Conservation (phyloP, 2,329 filamentous ascomycete species). For the Stemphylium beticola region DNA sequence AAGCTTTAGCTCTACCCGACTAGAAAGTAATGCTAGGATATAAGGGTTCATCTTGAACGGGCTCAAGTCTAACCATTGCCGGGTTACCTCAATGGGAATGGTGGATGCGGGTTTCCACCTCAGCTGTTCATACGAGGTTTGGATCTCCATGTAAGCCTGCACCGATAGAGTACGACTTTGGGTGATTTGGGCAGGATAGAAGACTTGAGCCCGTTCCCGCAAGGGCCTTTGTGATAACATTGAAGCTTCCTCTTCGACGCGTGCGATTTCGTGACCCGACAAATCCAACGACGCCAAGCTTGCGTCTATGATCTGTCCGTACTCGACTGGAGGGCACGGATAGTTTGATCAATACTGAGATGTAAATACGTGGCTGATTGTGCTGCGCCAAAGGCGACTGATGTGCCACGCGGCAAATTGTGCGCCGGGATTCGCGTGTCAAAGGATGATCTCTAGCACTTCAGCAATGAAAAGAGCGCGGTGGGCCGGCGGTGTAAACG, state of each 20-base stretch:
- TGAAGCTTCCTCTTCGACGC: not conserved
- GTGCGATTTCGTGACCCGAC: not conserved
- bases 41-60: not conserved
- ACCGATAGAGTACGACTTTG: not conserved
- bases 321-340: not conserved
- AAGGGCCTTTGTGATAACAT: not conserved
- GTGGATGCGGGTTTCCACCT: not conserved
- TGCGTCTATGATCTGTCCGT: not conserved
- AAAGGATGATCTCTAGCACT: not conserved
- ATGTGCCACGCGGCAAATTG: slow-evolving; percentile 2
- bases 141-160: not conserved
- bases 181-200: not conserved
- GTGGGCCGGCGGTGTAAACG: not conserved
- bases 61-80: not conserved
- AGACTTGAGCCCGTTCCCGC: not conserved
- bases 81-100: not conserved
- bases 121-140: not conserved
- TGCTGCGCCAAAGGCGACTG: not conserved
- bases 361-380: not conserved
- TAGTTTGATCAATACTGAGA: not conserved
- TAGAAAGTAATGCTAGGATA: not conserved
- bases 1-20: not conserved
- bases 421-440: not conserved
- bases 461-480: slow-evolving; percentile 2
- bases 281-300: not conserved